Base-by-base conservation (phyloP, 2,329 filamentous ascomycete genomes). In the Venturiaceae sp. region DNA sequence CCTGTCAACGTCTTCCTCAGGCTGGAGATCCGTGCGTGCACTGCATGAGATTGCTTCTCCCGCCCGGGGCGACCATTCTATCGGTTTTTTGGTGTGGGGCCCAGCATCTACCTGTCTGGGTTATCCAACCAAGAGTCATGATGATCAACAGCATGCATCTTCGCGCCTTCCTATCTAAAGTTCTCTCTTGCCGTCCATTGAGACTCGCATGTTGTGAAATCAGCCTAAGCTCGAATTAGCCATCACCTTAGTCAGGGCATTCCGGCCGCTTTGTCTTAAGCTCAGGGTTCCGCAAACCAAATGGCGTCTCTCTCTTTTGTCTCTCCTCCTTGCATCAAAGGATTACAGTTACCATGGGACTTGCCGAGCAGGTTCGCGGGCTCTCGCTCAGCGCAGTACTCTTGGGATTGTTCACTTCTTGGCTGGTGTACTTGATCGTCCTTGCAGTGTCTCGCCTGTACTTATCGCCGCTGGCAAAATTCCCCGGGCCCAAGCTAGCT, bases 391-490 rank as follows among this genome's bases (percentile, higher is more conserved):
- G 34, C 30, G 19, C 53, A 6, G 16, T 55, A 9, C 13, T 26
- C 16, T 4, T 26, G 28, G 53, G 32, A 36, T n/a, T 23, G 6
- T 55, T 39, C 16, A n/a, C 28, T 32, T 7, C 32, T 2, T 44
- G 36, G 36, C 19, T 59, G 19, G 14, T 46, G 8, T 59, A 57
- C 52, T n/a, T 59, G n/a, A 26, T 46, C 13, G 50, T 47, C 33
- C 56, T 58, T 16, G 47, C 37, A 3, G 46, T 60, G n/a, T 60
- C 53, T 47, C 53, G 55, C 21, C 32, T 60, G 16, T 60, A 60
- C 36, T 47, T 60, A 14, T 36, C 28, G 16, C 58, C 58, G 16
- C 58, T 60, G 2, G 54, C 58, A 1, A 50, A 50, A 26, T 60
- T 60, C 23, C 58, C 58, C 14, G 58, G 58, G n/a, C 58, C 58